Evolutionary conservation across 2,329 filamentous ascomycete species (phyloP), one percentile per base, ranked within the genome.

Genomic region (Pseudocercospora fuligena): DNA sequence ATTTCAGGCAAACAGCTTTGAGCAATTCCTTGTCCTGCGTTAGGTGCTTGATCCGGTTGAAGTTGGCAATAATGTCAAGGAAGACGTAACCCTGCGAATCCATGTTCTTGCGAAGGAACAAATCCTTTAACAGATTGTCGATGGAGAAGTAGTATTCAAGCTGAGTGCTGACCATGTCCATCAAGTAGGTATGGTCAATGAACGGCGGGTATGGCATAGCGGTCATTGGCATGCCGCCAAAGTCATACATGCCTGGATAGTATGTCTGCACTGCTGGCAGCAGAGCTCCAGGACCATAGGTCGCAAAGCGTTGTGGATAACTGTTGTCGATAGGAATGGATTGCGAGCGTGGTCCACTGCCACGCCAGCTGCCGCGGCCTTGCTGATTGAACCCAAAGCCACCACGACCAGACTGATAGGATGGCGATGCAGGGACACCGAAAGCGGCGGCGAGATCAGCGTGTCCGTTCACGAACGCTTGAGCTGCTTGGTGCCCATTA

Each of bases 61-160:
- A 99, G n/a, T 85, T 86, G 23, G 91, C 87, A 72, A 99, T 90
- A 66, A 97, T 87, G 36, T 86, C 85, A 60, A 99, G 82, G 60
- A 88, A 89, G 14, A 97, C 94, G 75, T 94, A 98, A 19, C 95
- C 95, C 78, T 98, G 92, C 0, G 91, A 92, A 77, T 99, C 94
- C 95, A 99, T 98, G 73, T 94, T 90, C 74, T 88, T 89, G 65
- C 95, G 90, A 66, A 99, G 85, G 79, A 89, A 98, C 75, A 92
- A 85, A 76, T 99, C 95, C 80, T 97, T 97, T 85, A 92, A 92
- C 59, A 98, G 85, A 77, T 99, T 99, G 75, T 97, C 92, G 29
- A 97, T 87, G 0, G 94, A 98, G 81, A 99, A 97, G 80, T 99
- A 99, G 82, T 97, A 99, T 75, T 97, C 93, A 43, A 79, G 67